Conservation (phyloP, 2,329 filamentous ascomycete genomes). For the Verticillium isaacii region DNA sequence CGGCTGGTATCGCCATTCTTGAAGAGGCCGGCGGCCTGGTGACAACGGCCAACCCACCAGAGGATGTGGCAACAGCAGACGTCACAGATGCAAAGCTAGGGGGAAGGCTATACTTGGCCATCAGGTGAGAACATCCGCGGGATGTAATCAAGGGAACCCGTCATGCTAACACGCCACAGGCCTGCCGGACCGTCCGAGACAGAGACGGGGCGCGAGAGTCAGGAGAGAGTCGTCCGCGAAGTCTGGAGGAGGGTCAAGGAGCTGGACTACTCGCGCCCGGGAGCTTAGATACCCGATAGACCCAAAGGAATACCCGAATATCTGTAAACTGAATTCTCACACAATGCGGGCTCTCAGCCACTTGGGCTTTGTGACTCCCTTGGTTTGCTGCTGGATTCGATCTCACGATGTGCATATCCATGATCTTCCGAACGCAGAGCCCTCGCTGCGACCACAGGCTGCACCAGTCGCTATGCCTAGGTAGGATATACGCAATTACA, state of each 20-base stretch:
- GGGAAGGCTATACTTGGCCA: constrained; percentile 65
- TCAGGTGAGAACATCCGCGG: constrained; percentile 40
- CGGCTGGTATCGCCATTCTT: constrained; percentile 68
- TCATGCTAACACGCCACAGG: constrained; percentile 28
- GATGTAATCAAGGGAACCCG: not conserved
- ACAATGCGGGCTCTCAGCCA: too few species aligned
- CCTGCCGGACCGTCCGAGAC: constrained; percentile 57
- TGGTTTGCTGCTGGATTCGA: too few species aligned
- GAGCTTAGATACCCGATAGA: constrained; percentile 29
- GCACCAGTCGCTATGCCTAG: too few species aligned
- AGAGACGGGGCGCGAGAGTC: constrained; percentile 61
- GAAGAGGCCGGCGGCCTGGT: constrained; percentile 70
- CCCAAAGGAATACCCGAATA: not conserved
- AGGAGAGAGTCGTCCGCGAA: constrained; percentile 67
- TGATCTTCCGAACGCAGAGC: too few species aligned
- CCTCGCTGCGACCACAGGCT: too few species aligned
- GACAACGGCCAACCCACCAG: constrained; percentile 68
- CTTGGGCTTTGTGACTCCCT: too few species aligned
- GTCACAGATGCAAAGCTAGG: constrained; percentile 60
- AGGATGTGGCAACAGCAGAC: constrained; percentile 45
- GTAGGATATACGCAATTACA: too few species aligned
- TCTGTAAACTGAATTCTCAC: not conserved
- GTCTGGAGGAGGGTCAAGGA: constrained; percentile 65
- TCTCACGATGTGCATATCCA: too few species aligned
- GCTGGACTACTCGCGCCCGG: constrained; percentile 64